phyloP scores from a whole-genome alignment of 495 filamentous ascomycete species.

The Corynascus novoguineensis region DNA sequence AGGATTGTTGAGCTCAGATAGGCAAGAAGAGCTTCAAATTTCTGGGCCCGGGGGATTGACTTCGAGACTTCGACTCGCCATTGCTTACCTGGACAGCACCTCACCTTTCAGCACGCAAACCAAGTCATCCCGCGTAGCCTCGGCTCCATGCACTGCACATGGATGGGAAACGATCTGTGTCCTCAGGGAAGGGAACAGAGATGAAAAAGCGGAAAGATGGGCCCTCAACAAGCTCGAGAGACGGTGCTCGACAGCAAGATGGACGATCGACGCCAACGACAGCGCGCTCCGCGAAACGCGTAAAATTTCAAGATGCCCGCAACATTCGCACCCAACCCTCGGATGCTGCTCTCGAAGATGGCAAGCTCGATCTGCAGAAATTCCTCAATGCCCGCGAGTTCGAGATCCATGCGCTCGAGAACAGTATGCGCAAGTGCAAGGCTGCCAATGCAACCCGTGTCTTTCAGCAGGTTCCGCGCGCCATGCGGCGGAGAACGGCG shows the following conservation, averaged over 20 bases:
- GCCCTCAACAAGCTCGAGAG: slow-evolving; percentile 11
- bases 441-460: slow-evolving; percentile 62
- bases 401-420: slow-evolving; percentile 79
- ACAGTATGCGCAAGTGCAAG: slow-evolving; percentile 69
- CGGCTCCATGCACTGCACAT: slow-evolving; percentile 10
- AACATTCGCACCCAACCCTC: slow-evolving; percentile 66
- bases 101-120: neutral
- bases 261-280: neutral
- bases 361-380: slow-evolving; percentile 71
- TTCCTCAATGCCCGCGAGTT: slow-evolving; percentile 79
- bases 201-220: slow-evolving; percentile 26
- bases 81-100: neutral
- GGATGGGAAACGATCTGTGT: slow-evolving; percentile 7
- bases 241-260: neutral
- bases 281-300: slow-evolving; percentile 42
- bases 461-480: slow-evolving; percentile 83
- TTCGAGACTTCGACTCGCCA: neutral
- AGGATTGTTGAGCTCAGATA: neutral
- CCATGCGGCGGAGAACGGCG: slow-evolving; percentile 78
- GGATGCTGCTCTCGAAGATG: slow-evolving; percentile 66
- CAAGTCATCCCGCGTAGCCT: neutral
- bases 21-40: too few species aligned
- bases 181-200: slow-evolving; percentile 1
- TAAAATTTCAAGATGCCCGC: slow-evolving; percentile 62
- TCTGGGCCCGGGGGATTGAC: neutral